Conservation (phyloP, 2,329 filamentous ascomycete species). For the Colletotrichum spaethianum region DNA sequence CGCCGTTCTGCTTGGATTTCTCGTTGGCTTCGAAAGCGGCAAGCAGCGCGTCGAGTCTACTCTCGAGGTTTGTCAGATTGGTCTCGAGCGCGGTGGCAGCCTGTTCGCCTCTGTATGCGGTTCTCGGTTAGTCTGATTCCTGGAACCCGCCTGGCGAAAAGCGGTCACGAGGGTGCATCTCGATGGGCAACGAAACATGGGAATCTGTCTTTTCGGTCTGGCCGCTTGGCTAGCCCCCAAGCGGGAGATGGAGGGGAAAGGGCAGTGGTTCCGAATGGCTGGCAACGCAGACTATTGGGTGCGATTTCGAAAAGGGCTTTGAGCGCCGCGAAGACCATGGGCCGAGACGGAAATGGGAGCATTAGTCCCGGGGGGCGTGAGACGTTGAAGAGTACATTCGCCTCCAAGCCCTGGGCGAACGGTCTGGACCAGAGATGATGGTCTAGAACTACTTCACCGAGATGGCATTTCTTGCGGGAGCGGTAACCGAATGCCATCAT, state of each 20-base stretch:
- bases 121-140: constrained; percentile 35
- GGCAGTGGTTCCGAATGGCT: constrained; percentile 8
- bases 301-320: constrained; percentile 1
- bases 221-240: constrained; percentile 32
- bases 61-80: constrained; percentile 66
- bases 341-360: constrained; percentile 17
- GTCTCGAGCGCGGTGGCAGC: constrained; percentile 67
- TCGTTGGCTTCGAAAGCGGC: constrained; percentile 59
- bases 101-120: constrained; percentile 64
- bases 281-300: constrained; percentile 16
- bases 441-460: constrained; percentile 17
- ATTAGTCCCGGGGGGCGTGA: constrained; percentile 14
- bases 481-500: constrained; percentile 31
- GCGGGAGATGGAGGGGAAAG: constrained; percentile 6
- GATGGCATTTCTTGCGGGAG: constrained; percentile 25
- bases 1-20: neutral
- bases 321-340: constrained; percentile 8
- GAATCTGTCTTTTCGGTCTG: constrained; percentile 32
- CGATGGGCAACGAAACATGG: constrained; percentile 32
- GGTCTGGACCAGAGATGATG: constrained; percentile 11
- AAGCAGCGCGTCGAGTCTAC: constrained; percentile 69
- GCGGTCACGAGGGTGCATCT: constrained; percentile 22
- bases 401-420: constrained; percentile 6
- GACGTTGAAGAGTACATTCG: constrained; percentile 9
- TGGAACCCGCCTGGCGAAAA: constrained; percentile 17